Evolutionary conservation across 1,284 basidiomycete species (phyloP).

Genomic region (Ustilago cynodontis): DNA sequence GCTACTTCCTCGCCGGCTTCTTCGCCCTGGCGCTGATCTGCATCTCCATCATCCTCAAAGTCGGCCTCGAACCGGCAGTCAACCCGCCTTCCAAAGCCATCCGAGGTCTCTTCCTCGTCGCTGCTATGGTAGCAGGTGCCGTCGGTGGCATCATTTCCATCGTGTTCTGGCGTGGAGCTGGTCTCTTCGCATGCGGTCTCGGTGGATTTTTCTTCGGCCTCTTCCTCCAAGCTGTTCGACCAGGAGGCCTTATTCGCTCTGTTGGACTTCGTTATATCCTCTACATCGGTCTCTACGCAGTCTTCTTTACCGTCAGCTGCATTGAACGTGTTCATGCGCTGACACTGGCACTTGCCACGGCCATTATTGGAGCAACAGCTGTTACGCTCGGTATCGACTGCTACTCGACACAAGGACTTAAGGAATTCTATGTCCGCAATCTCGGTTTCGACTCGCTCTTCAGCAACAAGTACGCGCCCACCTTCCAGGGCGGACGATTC

Average conservation of each 20-base stretch:
- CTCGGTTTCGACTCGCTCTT: slow-evolving; percentile 85
- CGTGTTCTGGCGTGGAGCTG: slow-evolving; percentile 52
- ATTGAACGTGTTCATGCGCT: slow-evolving; percentile 56
- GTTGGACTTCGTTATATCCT: slow-evolving; percentile 87
- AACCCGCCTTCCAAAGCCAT: slow-evolving; percentile 82
- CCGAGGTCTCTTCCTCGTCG: slow-evolving; percentile 89
- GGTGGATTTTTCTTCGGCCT: slow-evolving; percentile 88
- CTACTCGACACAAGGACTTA: slow-evolving; percentile 78
- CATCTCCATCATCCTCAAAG: slow-evolving; percentile 87
- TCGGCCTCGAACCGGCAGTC: slow-evolving; percentile 84
- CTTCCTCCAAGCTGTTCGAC: slow-evolving; percentile 85
- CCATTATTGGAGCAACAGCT: slow-evolving; percentile 89
- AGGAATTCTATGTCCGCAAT: slow-evolving; percentile 96
- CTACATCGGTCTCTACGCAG: slow-evolving; percentile 76
- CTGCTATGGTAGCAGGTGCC: slow-evolving; percentile 81
- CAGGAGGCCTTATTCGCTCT: slow-evolving; percentile 82
- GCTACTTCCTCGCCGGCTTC: slow-evolving; percentile 77
- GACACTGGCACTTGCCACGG: slow-evolving; percentile 76
- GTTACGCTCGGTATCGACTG: slow-evolving; percentile 94
- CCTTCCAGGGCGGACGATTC: slow-evolving; percentile 72
- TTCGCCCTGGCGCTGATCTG: slow-evolving; percentile 88
- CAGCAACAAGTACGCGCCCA: slow-evolving; percentile 53
- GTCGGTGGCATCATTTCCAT: slow-evolving; percentile 80
- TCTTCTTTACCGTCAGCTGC: slow-evolving; percentile 44
- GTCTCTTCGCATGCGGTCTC: slow-evolving; percentile 72